Evolutionary conservation across 768 basidiomycete genomes (phyloP).

Genomic region (Boletus pseudo-olivaceus): DNA sequence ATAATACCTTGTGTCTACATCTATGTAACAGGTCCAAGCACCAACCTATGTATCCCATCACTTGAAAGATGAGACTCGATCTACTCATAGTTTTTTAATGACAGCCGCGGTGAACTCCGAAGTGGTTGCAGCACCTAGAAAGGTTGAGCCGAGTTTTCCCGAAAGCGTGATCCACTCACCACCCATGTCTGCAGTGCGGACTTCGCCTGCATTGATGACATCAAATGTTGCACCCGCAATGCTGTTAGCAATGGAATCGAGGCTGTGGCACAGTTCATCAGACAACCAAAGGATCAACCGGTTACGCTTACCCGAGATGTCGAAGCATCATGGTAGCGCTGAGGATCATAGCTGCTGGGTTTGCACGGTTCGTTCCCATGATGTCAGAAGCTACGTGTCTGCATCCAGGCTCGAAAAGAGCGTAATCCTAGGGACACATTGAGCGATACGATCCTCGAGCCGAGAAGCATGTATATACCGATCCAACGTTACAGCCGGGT

Average conservation of each 20-base stretch:
- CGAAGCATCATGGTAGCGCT: conserved; percentile 98
- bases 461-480: conserved; percentile 44
- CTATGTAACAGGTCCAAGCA: conserved; percentile 19
- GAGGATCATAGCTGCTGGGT: conserved; percentile 96
- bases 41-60: neutral
- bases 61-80: neutral
- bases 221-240: conserved; percentile 92
- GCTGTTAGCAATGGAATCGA: conserved; percentile 89
- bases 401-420: conserved; percentile 98
- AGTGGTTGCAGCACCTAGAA: conserved; percentile 78
- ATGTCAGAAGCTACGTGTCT: conserved; percentile 93
- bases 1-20: conserved; percentile 21
- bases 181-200: conserved; percentile 93
- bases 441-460: neutral
- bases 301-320: conserved; percentile 74
- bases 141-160: conserved; percentile 6
- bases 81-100: conserved; percentile 67
- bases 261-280: conserved; percentile 41
- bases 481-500: conserved; percentile 96
- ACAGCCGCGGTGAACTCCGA: conserved; percentile 93
- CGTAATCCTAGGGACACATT: conserved; percentile 67
- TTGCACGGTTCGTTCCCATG: conserved; percentile 94
- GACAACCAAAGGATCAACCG: conserved; percentile 11
- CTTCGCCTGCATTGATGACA: conserved; percentile 83
- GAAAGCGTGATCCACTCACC: conserved; percentile 48